Base-by-base conservation (phyloP, 2,329 filamentous ascomycete genomes). In the Arthroderma sp. region DNA sequence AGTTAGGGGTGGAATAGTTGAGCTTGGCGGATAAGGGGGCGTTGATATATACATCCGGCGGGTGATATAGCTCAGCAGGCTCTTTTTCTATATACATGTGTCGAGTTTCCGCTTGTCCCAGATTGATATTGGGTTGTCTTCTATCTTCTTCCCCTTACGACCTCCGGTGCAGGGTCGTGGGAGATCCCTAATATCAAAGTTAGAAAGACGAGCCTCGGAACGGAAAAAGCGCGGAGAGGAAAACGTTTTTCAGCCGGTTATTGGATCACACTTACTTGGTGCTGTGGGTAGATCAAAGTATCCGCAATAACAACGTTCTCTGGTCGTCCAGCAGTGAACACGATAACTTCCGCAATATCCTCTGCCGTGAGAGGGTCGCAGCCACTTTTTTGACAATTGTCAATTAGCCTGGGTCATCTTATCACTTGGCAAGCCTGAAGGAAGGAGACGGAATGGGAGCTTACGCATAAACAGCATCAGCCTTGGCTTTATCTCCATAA, bases 281-380 rank as follows among this genome's bases (percentile, higher is more conserved):
- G 90, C 66, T 85, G 93, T 4, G 91, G 91, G 73, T 86, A 95
- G 56, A 96, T 77, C 60, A 96, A 74, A 4, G 88, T 86, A 73
- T 96, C 91, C 19, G 91, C 91, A 63, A 96, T 73, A 19, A 95
- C 88, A 4, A 95, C 88, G 69, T 96, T 96, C 74, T 95, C 88
- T 64, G 86, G 82, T 66, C 91, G 81, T 2, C 86, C 86, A 2
- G 87, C 89, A 1, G 86, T 79, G 68, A 95, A 96, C 6, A 96
- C 90, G 35, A 95, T 79, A 31, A 94, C 79, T 74, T 96, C 91
- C 11, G 91, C 91, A 67, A 96, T 90, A 67, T 96, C 91, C 54
- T 93, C 88, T 0, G 87, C 87, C 0, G 89, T 95, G 64, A 96
- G 77, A 41, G 91, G 90, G 63, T 94, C 87, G 63, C 81, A 85